Conservation (phyloP, 176 grass and related monocot genomes). For the Tillandsia leiboldiana region DNA sequence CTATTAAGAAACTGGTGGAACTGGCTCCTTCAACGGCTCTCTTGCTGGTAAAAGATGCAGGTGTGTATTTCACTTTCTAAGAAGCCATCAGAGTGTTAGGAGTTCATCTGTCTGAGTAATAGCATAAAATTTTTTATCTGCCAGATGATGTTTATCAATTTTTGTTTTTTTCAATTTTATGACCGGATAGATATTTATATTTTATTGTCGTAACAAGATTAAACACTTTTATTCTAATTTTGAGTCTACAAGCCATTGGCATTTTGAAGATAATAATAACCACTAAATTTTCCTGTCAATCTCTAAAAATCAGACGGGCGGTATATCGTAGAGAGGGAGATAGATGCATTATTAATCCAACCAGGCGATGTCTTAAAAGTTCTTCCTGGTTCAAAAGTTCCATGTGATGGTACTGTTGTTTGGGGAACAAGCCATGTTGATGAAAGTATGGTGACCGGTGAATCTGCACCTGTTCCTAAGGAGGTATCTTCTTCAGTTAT, state of each 20-base stretch:
- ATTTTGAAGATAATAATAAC: background rate
- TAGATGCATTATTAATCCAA: conserved; percentile 88
- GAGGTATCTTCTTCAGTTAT: conserved; percentile 68
- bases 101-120: background rate
- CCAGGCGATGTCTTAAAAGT: conserved; percentile 91
- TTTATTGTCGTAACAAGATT: too few species aligned
- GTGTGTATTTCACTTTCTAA: conserved; percentile 19
- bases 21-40: conserved; percentile 84
- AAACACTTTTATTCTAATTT: too few species aligned
- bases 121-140: background rate
- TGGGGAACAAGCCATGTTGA: conserved; percentile 92
- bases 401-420: conserved; percentile 69
- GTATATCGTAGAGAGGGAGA: conserved; percentile 61
- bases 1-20: conserved; percentile 98
- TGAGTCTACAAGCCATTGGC: background rate
- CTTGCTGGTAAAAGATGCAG: conserved; percentile 88
- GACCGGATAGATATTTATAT: too few species aligned
- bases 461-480: conserved; percentile 71
- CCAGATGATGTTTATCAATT: background rate
- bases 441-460: conserved; percentile 99
- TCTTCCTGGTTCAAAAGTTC: conserved; percentile 88
- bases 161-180: background rate
- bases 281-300: background rate
- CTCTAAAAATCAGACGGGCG: conserved; percentile 51
- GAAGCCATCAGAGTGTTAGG: background rate